phyloP scores from a whole-genome alignment of 805 yeast species.

The Wickerhamiella occidentalis region DNA sequence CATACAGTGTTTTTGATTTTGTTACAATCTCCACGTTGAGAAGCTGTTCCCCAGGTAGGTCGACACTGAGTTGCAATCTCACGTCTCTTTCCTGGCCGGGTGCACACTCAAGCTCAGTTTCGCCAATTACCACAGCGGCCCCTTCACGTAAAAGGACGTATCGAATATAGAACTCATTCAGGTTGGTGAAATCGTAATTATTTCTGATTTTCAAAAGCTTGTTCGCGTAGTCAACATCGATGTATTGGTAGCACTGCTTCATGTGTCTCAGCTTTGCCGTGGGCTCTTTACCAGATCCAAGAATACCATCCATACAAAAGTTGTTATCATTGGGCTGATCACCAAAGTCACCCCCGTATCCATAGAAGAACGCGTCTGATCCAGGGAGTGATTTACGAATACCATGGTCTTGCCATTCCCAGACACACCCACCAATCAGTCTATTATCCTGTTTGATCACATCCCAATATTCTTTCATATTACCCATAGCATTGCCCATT shows the following conservation, averaged over 20 bases:
- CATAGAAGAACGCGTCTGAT: slow-evolving; percentile 15
- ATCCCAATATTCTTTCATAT: slow-evolving; percentile 28
- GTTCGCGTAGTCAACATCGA: slow-evolving; percentile 11
- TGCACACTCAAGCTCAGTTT: not conserved
- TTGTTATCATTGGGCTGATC: slow-evolving; percentile 30
- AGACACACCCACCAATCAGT: slow-evolving; percentile 31
- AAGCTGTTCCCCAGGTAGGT: not conserved
- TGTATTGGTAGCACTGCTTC: slow-evolving; percentile 30
- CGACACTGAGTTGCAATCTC: not conserved
- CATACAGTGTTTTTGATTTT: not conserved
- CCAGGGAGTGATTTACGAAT: slow-evolving; percentile 12
- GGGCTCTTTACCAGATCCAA: slow-evolving; percentile 27
- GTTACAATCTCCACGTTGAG: not conserved
- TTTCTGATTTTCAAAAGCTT: slow-evolving; percentile 8
- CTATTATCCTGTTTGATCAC: slow-evolving; percentile 25
- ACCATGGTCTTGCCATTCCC: slow-evolving; percentile 35
- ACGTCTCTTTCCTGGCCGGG: not conserved
- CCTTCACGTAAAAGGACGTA: not conserved
- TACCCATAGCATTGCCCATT: slow-evolving; percentile 33
- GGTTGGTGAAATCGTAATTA: slow-evolving; percentile 11
- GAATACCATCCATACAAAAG: slow-evolving; percentile 31
- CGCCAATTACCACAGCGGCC: not conserved
- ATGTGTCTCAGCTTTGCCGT: slow-evolving; percentile 29
- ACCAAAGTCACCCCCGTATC: slow-evolving; percentile 32
- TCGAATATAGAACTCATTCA: slow-evolving; percentile 3